Evolutionary conservation across 805 yeast species (phyloP), one percentile per base, ranked within the genome.

Genomic region (Scheffersomyces stipitis): DNA sequence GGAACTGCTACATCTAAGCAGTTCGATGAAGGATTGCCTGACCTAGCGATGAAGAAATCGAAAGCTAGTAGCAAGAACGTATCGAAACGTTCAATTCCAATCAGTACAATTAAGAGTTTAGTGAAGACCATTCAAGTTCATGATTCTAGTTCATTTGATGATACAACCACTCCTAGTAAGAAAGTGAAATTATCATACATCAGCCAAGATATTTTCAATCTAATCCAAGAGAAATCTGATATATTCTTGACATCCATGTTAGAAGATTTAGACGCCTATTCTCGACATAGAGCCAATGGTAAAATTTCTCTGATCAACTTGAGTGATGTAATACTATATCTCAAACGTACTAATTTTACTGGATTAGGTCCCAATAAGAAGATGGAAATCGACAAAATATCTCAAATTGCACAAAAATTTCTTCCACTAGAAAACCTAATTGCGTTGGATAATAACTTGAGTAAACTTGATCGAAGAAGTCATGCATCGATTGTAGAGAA

Each of bases 371-470:
- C 13, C 22, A 28, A 46, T 12, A 32, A 42, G 28, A 36, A 38
- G 4, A 40, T 34, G 6, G 54, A 48, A 14, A 39, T 51, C 3
- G 52, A 56, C 18, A 51, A 40, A 13, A 57, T 62, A 15, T 52
- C 67, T 1, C 41, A 37, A 14, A 42, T 68, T n/a, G 73, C 73
- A 1, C 60, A 56, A 16, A 48, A 46, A 7, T 54, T 58, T 20
- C 47, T 68, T 22, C 74, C 74, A 0, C 51, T 66, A 14, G 74
- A 68, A 36, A 35, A 45, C 26, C 47, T 68, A 24, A 48, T 64
- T 28, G 49, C 60, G 0, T 47, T 68, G 22, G 64, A 66, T 37
- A 60, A 59, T 33, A 58, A 53, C 30, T 46, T 64, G 38, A 36
- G n/a, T 27, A 30, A 34, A n/a, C n/a, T n/a, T n/a, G n/a, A n/a